phyloP scores from a whole-genome alignment of 2,329 filamentous ascomycete genomes.

The Colletotrichum horii region DNA sequence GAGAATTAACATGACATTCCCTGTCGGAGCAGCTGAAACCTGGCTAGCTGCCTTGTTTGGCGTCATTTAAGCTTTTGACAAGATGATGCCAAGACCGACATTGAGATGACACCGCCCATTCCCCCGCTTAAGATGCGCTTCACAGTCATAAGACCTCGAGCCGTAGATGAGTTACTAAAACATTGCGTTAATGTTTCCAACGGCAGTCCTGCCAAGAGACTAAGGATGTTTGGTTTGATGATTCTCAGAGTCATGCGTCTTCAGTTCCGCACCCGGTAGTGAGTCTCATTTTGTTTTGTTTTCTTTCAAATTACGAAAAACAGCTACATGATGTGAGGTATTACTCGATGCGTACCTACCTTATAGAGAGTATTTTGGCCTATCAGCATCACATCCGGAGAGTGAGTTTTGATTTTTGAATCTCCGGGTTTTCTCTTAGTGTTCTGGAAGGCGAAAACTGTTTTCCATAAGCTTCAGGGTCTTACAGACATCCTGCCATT shows the following conservation, averaged over 20 bases:
- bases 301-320: background rate
- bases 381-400: accelerated
- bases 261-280: background rate
- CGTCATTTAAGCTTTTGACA: background rate
- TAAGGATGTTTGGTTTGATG: background rate
- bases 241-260: accelerated
- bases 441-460: background rate
- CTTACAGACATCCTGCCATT: background rate
- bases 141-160: background rate
- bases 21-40: background rate
- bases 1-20: background rate
- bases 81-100: background rate
- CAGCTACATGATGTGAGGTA: background rate
- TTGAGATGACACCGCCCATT: background rate
- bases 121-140: background rate
- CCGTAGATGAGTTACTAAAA: background rate
- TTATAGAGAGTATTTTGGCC: background rate
- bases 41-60: background rate
- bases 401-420: background rate
- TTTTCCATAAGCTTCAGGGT: background rate
- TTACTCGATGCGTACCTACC: background rate
- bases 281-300: background rate
- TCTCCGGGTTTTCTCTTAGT: accelerated
- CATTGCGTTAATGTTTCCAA: background rate
- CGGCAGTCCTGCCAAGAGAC: background rate